Evolutionary conservation across 352 stramenopile genomes (phyloP), one percentile per base, ranked within the genome.

Genomic region (Phytophthora multivora): DNA sequence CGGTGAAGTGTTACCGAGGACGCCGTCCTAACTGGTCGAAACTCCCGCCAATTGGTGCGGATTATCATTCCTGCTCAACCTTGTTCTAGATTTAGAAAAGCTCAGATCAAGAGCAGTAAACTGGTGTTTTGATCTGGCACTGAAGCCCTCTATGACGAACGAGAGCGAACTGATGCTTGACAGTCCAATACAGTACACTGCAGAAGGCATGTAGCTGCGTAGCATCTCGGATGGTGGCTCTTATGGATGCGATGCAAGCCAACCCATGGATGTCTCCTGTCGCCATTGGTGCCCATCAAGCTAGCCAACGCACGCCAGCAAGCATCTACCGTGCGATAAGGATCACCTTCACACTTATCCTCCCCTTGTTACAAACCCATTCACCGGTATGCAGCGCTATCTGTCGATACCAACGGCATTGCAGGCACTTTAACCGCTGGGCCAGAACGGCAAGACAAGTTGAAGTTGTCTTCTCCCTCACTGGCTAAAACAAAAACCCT

Each of bases 11-110:
- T 19, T 26, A 39, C 10, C 28, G 39, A 7, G 8, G n/a, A 26
- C 56, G 63, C 67, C 62, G 36, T 13, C 4, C 33, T 42, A 21
- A 58, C 39, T 52, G 51, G 51, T 54, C 41, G 50, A 61, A 59
- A 61, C 56, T 25, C 23, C 49, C 21, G 28, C 35, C 23, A 50
- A 61, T 33, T 33, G 9, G 28, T 5, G 28, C 8, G 8, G 28
- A 13, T 33, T 33, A 33, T 33, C 28, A 33, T 33, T 33, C 8
- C 28, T 12, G 9, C 28, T 33, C 28, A 9, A 33, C 21, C 2
- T 23, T 23, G 21, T 23, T 23, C 21, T 23, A 23, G 2, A 23
- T 23, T 2, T 23, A 23, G 21, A 23, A 23, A 4, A 4, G 26
- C 26, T 30, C 26, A 30, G 26, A 30, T 42, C 16, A 55, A n/a